Evolutionary conservation across 306 rosid genomes (phyloP).

Genomic region (Clitoria ternatea): DNA sequence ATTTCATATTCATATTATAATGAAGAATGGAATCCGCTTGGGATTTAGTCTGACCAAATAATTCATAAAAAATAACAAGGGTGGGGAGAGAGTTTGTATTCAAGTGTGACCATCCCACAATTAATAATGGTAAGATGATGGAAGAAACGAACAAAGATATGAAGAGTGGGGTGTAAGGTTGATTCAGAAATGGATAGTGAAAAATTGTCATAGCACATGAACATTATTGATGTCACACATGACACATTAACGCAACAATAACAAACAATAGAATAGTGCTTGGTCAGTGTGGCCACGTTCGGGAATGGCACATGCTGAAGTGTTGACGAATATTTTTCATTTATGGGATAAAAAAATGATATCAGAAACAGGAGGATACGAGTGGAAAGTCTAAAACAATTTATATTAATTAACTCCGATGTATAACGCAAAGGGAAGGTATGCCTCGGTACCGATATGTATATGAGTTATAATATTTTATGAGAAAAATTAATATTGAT

Average conservation of each 20-base stretch:
- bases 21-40: conserved; percentile 23
- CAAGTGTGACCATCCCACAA: background rate
- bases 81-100: background rate
- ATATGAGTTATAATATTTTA: no score
- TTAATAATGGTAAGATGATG: background rate
- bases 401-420: no score
- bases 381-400: background rate
- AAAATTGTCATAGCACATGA: conserved; percentile 20
- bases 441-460: no score
- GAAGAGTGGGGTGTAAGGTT: conserved; percentile 22
- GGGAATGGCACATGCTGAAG: background rate
- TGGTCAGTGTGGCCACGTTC: conserved; percentile 18
- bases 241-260: background rate
- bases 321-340: background rate
- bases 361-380: background rate
- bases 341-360: background rate
- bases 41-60: conserved; percentile 6
- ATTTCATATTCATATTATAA: background rate
- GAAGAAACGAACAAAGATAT: conserved; percentile 18
- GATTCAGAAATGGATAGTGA: background rate
- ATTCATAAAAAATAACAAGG: background rate
- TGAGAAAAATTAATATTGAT: no score
- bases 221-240: conserved; percentile 17
- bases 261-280: background rate
- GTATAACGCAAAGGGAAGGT: no score